phyloP scores from a whole-genome alignment of 169 alveolate genomes.

The Miamiensis avidus region DNA sequence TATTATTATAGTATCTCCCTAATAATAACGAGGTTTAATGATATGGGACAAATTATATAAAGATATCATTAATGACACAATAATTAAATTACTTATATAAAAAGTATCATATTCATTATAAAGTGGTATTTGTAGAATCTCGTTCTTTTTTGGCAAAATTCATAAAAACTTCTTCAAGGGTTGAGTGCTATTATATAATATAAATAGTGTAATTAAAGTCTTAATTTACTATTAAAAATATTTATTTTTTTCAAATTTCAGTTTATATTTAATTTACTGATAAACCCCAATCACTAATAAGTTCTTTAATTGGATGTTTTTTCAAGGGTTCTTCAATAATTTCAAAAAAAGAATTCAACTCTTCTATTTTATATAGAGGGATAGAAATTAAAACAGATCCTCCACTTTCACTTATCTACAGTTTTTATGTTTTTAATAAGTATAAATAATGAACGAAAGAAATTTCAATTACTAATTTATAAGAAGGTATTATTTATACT shows the following conservation, averaged over 20 bases:
- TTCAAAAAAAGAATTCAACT: not conserved
- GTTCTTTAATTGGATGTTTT: not conserved
- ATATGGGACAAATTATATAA: not conserved
- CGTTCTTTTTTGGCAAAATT: not conserved
- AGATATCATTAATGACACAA: not conserved
- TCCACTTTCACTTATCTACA: not conserved
- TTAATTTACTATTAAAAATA: not conserved
- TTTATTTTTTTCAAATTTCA: too few relatives aligned
- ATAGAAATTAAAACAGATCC: not conserved
- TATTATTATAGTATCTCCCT: too few relatives aligned
- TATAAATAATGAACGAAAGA: too few relatives aligned
- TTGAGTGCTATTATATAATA: too few relatives aligned
- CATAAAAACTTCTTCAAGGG: not conserved
- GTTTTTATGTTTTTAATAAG: not conserved
- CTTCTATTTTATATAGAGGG: not conserved
- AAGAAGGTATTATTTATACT: not conserved
- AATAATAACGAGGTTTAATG: too few relatives aligned
- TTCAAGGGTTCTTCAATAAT: not conserved
- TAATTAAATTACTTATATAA: too few relatives aligned
- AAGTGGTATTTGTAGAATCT: too few relatives aligned
- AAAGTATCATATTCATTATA: not conserved
- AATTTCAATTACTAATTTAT: too few relatives aligned
- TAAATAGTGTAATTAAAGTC: not conserved
- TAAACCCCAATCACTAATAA: not conserved
- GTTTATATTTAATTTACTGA: not conserved